phyloP scores from a whole-genome alignment of 768 basidiomycete species.

The Lactifluus piperatus region DNA sequence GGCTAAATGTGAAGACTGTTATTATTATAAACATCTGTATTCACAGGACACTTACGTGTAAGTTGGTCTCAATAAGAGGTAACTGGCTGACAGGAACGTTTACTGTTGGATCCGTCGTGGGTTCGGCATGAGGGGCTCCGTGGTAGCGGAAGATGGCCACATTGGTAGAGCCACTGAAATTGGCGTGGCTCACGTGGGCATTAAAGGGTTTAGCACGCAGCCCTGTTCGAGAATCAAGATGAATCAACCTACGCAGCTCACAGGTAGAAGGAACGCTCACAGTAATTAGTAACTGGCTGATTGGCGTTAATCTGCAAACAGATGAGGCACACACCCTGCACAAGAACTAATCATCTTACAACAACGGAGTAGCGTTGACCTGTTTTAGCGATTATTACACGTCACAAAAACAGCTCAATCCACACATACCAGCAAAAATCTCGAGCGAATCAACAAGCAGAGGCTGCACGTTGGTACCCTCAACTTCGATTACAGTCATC shows the following conservation, averaged over 20 bases:
- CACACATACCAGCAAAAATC: constrained; percentile 32
- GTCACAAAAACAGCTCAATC: not conserved
- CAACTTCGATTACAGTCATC: constrained; percentile 36
- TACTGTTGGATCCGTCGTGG: not conserved
- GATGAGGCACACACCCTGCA: not conserved
- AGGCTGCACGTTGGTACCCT: constrained; percentile 29
- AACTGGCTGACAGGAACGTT: not conserved
- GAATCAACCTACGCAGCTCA: constrained; percentile 12
- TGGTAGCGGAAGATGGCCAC: constrained; percentile 17
- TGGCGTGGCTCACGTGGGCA: not conserved
- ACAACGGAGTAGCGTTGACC: constrained; percentile 25
- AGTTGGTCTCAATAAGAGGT: constrained; percentile 10
- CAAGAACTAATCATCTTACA: constrained; percentile 10
- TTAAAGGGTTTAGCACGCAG: constrained; percentile 6
- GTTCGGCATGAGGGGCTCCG: constrained; percentile 10
- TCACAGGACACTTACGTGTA: not conserved
- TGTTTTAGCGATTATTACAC: not conserved
- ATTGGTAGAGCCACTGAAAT: not conserved
- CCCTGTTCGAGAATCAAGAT: constrained; percentile 1
- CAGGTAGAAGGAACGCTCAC: constrained; percentile 24
- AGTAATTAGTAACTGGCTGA: constrained; percentile 38
- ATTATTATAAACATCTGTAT: too few species aligned
- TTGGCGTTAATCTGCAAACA: constrained; percentile 30
- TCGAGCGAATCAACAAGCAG: constrained; percentile 33
- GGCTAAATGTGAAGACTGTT: not conserved